A percentile compares a stretch with the other conserved stretches of the same genome.
Conservation (phyloP, 2,329 filamentous ascomycete genomes). For the Paramyrothecium sp. region DNA sequence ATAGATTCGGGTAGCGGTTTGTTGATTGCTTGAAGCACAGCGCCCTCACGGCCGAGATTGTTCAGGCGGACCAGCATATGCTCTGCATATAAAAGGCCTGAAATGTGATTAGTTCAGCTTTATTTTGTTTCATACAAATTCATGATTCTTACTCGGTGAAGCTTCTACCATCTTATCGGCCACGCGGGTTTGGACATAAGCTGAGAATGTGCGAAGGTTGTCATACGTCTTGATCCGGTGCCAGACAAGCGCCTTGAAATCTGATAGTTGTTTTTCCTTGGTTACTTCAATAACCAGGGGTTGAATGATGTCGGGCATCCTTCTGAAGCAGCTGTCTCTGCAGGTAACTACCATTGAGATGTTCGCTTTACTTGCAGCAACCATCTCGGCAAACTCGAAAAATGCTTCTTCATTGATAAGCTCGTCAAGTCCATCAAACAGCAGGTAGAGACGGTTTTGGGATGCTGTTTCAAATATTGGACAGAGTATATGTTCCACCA, state of each 20-base stretch:
- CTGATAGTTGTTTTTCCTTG: constrained; percentile 23
- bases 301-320: constrained; percentile 6
- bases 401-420: constrained; percentile 7
- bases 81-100: constrained; percentile 33
- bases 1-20: constrained; percentile 19
- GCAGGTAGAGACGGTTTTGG: constrained; percentile 18
- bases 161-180: constrained; percentile 22
- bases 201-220: constrained; percentile 21
- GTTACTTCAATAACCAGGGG: constrained; percentile 9
- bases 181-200: constrained; percentile 26
- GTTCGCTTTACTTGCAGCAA: constrained; percentile 18
- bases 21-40: constrained; percentile 24
- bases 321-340: constrained; percentile 8
- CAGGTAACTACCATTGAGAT: constrained; percentile 24
- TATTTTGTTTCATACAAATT: neutral
- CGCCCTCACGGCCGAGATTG: constrained; percentile 28
- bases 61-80: constrained; percentile 28
- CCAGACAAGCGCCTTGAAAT: constrained; percentile 24
- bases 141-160: constrained; percentile 25
- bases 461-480: constrained; percentile 17
- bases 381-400: constrained; percentile 17
- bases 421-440: constrained; percentile 34
- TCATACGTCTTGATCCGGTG: constrained; percentile 21
- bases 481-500: constrained; percentile 18
- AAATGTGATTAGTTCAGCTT: neutral